A percentile compares a stretch with the other conserved stretches of the same genome.
These are phyloP conservation scores for Candida ulmi DNA, from an alignment of 805 yeast genomes.

Conservation along the genomic window DNA sequence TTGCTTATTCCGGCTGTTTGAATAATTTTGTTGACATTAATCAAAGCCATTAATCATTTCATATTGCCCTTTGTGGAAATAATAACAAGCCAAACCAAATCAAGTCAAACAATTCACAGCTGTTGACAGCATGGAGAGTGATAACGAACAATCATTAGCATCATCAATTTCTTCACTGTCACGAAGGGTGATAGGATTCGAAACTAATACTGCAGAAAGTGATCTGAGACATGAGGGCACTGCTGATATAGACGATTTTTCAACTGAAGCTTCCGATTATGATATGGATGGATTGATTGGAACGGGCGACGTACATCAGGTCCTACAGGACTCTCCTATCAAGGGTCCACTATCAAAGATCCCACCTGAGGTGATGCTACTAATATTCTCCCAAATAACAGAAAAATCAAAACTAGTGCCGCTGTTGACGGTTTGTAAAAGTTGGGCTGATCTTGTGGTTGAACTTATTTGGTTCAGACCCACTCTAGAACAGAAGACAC, in stretches of 20 bases:
- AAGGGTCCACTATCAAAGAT: constrained; percentile 25
- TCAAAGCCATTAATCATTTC: too few relatives aligned
- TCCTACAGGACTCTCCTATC: background rate
- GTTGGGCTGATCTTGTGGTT: constrained; percentile 73
- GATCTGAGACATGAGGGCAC: background rate
- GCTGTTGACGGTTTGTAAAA: constrained; percentile 66
- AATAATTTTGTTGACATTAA: too few relatives aligned
- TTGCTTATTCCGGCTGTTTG: too few relatives aligned
- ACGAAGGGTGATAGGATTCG: background rate
- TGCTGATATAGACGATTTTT: background rate
- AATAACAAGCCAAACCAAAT: background rate
- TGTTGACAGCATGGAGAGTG: background rate
- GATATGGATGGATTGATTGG: background rate
- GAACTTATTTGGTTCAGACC: constrained; percentile 90
- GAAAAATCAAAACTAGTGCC: constrained; percentile 55
- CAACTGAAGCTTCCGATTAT: background rate
- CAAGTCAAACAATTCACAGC: too few relatives aligned
- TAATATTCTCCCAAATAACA: constrained; percentile 59
- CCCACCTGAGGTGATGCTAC: constrained; percentile 54
- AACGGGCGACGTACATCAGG: background rate
- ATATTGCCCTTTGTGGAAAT: background rate
- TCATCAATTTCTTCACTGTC: background rate
- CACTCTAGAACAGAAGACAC: constrained; percentile 44
- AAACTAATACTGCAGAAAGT: background rate
- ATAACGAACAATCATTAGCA: background rate